phyloP scores from a whole-genome alignment of 306 rosid species.

The Prunus campanulata region DNA sequence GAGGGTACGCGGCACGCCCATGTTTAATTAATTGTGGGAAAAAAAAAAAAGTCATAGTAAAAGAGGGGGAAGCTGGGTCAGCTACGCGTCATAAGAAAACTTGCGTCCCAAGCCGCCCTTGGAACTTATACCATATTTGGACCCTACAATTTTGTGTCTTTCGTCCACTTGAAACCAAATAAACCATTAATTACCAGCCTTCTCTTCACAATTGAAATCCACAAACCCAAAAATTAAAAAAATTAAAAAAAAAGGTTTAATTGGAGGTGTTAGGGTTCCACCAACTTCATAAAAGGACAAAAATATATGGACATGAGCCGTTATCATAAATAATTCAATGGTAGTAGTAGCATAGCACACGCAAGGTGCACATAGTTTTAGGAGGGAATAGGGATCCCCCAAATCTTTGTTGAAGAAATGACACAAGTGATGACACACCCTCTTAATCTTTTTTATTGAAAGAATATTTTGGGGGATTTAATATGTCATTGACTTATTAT shows the following conservation, averaged over 20 bases:
- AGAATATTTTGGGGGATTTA: background rate
- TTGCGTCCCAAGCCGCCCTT: background rate
- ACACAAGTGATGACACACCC: background rate
- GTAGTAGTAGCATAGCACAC: background rate
- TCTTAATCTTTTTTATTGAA: background rate
- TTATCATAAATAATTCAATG: background rate
- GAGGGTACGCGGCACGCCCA: background rate
- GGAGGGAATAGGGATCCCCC: background rate
- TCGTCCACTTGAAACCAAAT: background rate
- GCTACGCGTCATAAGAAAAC: background rate
- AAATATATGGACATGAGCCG: background rate
- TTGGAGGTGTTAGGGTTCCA: background rate
- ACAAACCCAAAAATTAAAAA: background rate
- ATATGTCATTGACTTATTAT: background rate
- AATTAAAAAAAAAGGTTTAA: too few relatives aligned
- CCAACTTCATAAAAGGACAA: background rate
- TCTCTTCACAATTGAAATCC: background rate
- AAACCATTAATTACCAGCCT: background rate
- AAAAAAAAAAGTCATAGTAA: background rate
- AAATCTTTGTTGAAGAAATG: background rate
- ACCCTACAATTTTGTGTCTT: background rate
- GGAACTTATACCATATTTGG: background rate
- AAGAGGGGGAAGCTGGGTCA: background rate
- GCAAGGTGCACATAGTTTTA: background rate
- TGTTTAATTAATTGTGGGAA: background rate